Percentiles rank a stretch among this genome's conserved stretches.
These are phyloP conservation scores for Monilinia polystroma DNA, from an alignment of 2,329 filamentous ascomycete species.

Conservation along the genomic window DNA sequence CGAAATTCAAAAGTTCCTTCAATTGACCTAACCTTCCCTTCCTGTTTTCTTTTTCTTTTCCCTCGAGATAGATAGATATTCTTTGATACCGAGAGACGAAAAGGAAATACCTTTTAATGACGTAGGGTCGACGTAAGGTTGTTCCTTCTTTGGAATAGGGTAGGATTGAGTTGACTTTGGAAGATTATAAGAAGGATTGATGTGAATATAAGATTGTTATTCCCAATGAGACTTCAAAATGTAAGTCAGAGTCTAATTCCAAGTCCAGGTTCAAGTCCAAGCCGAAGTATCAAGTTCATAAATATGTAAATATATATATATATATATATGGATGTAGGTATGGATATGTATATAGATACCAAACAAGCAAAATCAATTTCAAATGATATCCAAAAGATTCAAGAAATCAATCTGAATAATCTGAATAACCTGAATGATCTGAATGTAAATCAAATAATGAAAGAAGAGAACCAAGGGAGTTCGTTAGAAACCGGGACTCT, in stretches of 20 bases:
- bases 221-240: background rate
- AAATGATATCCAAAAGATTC: constrained; percentile 2
- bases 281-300: no score
- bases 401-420: background rate
- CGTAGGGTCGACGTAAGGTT: background rate
- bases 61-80: no score
- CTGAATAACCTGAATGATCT: no score
- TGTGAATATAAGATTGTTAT: background rate
- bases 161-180: background rate
- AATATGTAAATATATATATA: no score
- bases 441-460: no score
- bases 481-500: constrained; percentile 5
- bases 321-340: no score
- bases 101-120: background rate
- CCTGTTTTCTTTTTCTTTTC: background rate
- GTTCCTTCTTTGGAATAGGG: background rate
- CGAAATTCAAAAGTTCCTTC: background rate
- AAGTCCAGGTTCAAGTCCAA: background rate
- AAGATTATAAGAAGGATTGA: background rate
- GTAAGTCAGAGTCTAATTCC: background rate
- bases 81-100: background rate
- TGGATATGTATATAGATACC: no score
- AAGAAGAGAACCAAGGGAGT: no score
- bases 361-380: no score
- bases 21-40: constrained; percentile 7